These are phyloP conservation scores for Sherardia arvensis DNA, from an alignment of 257 asterid genomes.

Conservation along the genomic window DNA sequence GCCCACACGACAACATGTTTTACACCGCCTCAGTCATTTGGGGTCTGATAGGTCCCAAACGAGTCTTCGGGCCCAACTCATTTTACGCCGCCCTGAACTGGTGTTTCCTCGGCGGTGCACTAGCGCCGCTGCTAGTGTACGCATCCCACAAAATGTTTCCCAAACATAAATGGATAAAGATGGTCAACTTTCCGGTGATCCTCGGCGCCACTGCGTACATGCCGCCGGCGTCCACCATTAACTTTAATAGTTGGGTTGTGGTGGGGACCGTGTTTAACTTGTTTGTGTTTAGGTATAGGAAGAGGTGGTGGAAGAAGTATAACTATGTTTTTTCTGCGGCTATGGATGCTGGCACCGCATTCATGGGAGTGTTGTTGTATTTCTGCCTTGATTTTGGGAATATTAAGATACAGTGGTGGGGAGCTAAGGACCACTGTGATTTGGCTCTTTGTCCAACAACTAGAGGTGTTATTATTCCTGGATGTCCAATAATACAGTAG, in stretches of 20 bases:
- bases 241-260: slow-evolving; percentile 58
- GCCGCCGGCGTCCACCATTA: slow-evolving; percentile 65
- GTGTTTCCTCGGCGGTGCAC: slow-evolving; percentile 48
- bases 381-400: slow-evolving; percentile 22
- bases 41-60: slow-evolving; percentile 65
- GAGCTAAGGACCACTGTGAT: slow-evolving; percentile 39
- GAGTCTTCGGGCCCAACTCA: slow-evolving; percentile 47
- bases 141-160: slow-evolving; percentile 39
- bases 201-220: slow-evolving; percentile 43
- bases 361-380: slow-evolving; percentile 54
- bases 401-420: slow-evolving; percentile 47
- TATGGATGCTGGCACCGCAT: slow-evolving; percentile 69
- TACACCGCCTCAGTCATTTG: slow-evolving; percentile 71
- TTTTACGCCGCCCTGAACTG: slow-evolving; percentile 54
- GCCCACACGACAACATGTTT: slow-evolving; percentile 48
- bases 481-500: slow-evolving; percentile 43
- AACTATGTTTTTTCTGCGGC: slow-evolving; percentile 67
- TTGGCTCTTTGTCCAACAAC: slow-evolving; percentile 59
- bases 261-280: slow-evolving; percentile 45
- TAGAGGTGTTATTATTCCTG: slow-evolving; percentile 40
- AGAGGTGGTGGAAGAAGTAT: slow-evolving; percentile 72
- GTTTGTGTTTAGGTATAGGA: slow-evolving; percentile 40
- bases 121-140: slow-evolving; percentile 49
- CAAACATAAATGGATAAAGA: slow-evolving; percentile 38
- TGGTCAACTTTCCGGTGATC: slow-evolving; percentile 54